Evolutionary conservation across 2,329 filamentous ascomycete genomes (phyloP).

Genomic region (Ramichloridium luteum): DNA sequence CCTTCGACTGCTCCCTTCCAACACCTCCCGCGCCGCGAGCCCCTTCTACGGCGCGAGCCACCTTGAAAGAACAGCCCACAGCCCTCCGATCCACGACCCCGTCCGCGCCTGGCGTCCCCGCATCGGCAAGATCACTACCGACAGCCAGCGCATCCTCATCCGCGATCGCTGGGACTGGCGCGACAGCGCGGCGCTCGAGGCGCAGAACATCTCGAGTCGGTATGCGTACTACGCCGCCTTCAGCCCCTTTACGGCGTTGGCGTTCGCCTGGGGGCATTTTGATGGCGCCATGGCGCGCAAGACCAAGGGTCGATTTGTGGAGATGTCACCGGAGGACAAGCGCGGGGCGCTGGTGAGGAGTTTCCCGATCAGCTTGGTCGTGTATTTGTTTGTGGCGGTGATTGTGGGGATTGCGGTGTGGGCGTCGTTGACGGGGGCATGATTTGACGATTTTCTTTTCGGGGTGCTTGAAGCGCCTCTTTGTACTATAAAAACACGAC

Average conservation of each 20-base stretch:
- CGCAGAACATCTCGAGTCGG: conserved; percentile 13
- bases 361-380: conserved; percentile 12
- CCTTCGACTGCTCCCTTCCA: not conserved
- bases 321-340: conserved; percentile 15
- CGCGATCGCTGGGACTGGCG: not conserved
- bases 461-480: too few species aligned
- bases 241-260: conserved; percentile 13
- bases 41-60: conserved; percentile 1
- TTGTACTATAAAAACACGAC: too few species aligned
- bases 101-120: not conserved
- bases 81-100: not conserved
- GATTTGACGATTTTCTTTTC: too few species aligned
- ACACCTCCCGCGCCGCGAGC: not conserved
- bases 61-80: not conserved
- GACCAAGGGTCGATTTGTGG: conserved; percentile 11
- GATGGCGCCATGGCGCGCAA: conserved; percentile 12
- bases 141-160: not conserved
- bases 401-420: conserved; percentile 3
- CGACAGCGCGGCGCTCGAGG: conserved; percentile 1
- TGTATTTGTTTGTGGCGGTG: conserved; percentile 4
- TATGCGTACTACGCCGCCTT: conserved; percentile 7
- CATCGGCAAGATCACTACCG: not conserved
- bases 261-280: conserved; percentile 14
- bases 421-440: too few species aligned
- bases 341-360: conserved; percentile 10